Percentiles rank a stretch among this genome's conserved stretches.
phyloP scores from a whole-genome alignment of 768 basidiomycete species.

The Rhizopogon sp. region DNA sequence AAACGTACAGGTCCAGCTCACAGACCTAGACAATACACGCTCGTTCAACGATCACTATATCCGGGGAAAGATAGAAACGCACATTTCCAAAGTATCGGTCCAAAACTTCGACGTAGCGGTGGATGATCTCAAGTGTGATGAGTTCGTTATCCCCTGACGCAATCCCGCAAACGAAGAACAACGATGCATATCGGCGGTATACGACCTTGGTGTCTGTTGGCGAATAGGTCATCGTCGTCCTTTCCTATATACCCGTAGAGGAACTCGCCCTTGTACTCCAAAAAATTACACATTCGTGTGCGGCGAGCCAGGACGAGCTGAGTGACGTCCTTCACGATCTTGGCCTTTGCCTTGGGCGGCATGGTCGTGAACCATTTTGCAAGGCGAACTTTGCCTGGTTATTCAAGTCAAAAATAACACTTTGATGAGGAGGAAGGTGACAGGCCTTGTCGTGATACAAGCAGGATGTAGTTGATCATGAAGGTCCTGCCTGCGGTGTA shows the following conservation, averaged over 20 bases:
- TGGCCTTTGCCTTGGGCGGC: conserved; percentile 73
- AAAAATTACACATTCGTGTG: conserved; percentile 91
- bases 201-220: conserved; percentile 75
- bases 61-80: conserved; percentile 7
- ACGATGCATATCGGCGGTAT: conserved; percentile 90
- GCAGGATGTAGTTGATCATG: conserved; percentile 91
- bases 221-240: background rate
- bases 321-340: conserved; percentile 95
- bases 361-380: conserved; percentile 95
- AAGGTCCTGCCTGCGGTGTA: conserved; percentile 13
- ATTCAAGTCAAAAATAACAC: conserved; percentile 8
- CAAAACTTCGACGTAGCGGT: conserved; percentile 90
- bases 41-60: background rate
- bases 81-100: conserved; percentile 53
- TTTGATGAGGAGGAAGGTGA: conserved; percentile 9
- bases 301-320: conserved; percentile 85
- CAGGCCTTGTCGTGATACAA: conserved; percentile 88
- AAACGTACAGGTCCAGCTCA: conserved; percentile 83
- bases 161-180: conserved; percentile 93
- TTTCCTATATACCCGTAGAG: conserved; percentile 22
- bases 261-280: conserved; percentile 88
- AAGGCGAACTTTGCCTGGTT: conserved; percentile 82
- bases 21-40: conserved; percentile 51
- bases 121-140: conserved; percentile 86
- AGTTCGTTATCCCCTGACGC: conserved; percentile 86